Base-by-base conservation (phyloP, 177 flowering plant species). In the Vitis hybrid region DNA sequence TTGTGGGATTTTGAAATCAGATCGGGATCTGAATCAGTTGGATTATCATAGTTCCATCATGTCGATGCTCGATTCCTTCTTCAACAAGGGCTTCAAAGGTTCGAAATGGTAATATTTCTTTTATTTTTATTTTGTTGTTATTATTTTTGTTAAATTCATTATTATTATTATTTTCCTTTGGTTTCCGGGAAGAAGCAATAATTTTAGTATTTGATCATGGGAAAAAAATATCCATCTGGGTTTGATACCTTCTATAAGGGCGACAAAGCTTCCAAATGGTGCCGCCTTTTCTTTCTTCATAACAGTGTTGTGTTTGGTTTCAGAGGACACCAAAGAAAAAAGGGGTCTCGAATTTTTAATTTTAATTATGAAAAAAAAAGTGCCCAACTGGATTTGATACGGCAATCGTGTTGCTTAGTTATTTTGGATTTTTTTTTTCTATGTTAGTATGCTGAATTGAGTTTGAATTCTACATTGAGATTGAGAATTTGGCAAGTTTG, bases 51-150 rank as follows among this genome's bases (percentile, higher is more conserved):
- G 45, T 39, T 39, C 9, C 45, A 64, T 65, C 72, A 89, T 86
- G 91, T 82, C 90, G 85, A 86, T 90, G 90, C 82, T 90, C 45
- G 90, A 90, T 83, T 70, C 90, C 3, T 87, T 90, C 83, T 87
- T 90, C 92, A 83, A 67, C 80, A 80, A 82, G 72, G 86, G 92
- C 61, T 90, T 90, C 64, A 88, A 82, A 64, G 87, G 64, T 5
- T 66, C 86, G 31, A 81, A 81, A 67, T 81, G 86, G 86, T 83
- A 75, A 12, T 7, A 60, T 26, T 13, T 52, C 2, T 18, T 59
- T 16, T 5, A 16, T 55, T 22, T 5, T 20, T 0, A 5, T 18
- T 26, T 19, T 57, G 2, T 13, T 18, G 7, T 64, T 55, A 3
- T 31, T 5, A 9, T 9, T 53, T 33, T 49, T 71, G 33, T 56